Evolutionary conservation across 1,284 basidiomycete genomes (phyloP), one percentile per base, ranked within the genome.

Genomic region (Schizophyllum commune): DNA sequence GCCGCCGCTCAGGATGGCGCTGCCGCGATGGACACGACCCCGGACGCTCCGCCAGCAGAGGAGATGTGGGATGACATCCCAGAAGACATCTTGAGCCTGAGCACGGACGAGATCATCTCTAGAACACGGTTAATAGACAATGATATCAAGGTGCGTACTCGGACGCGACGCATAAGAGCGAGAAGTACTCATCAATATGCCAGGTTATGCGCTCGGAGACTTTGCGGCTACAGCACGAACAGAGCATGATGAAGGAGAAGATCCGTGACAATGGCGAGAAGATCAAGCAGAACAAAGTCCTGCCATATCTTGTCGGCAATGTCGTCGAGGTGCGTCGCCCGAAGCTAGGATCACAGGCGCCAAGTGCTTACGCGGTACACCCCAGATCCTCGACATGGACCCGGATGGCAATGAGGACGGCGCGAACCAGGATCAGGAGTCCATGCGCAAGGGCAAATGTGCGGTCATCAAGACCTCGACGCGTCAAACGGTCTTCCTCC

Each of bases 391-490:
- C 61, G 91, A 98, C 68, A 89, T 99, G 58, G 95, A 96, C 71
- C 92, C 94, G 13, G 92, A 96, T 72, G 88, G 85, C 60, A 91
- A 96, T 74, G 94, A 96, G 70, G 92, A 96, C 63, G 96, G 95
- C 56, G 94, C 95, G 19, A 92, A 94, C 68, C 90, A 93, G 68
- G 96, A 98, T 73, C 79, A 96, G 60, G 93, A 98, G 72, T 92
- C 92, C 19, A 91, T 93, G 80, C 91, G 94, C 66, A 95, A 94
- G 76, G 93, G 95, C 54, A 98, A 98, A 80, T 98, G 94, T 69
- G 97, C 96, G 5, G 96, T 98, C 59, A 96, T 99, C 80, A 99
- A 98, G 79, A 99, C 96, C 1, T 96, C 94, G 0, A 99, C 96
- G 5, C 88, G 97, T 63, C 94, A 96, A 80, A 99, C 97, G 53